Conservation (phyloP, 148 eudicot genomes). For the Fallopia convolvulus region DNA sequence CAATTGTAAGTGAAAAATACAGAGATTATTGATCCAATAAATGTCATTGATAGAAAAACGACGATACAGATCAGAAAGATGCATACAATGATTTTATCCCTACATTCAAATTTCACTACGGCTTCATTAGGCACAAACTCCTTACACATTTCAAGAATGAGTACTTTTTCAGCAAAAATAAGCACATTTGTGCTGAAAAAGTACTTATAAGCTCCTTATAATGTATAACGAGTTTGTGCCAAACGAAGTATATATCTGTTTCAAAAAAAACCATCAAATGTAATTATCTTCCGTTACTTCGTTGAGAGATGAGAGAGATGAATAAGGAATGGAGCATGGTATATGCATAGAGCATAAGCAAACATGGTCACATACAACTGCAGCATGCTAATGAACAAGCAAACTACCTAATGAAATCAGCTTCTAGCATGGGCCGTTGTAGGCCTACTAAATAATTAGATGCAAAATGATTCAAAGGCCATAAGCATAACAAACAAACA, state of each 20-base stretch:
- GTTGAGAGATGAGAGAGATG: neutral
- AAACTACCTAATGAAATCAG: neutral
- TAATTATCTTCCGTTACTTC: neutral
- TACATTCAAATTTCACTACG: neutral
- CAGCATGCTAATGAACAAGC: neutral
- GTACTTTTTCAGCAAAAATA: neutral
- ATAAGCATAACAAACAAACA: neutral
- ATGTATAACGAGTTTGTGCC: neutral
- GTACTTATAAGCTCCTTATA: neutral
- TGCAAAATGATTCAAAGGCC: constrained; percentile 3
- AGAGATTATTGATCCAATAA: neutral
- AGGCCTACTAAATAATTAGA: neutral
- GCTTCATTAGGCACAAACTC: neutral
- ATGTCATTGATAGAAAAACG: neutral
- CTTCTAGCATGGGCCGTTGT: neutral
- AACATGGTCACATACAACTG: neutral
- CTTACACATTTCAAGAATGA: neutral
- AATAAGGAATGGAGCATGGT: neutral
- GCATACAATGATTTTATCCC: neutral
- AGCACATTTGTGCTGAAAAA: neutral
- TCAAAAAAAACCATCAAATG: neutral
- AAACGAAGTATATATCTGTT: neutral
- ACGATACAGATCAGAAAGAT: neutral
- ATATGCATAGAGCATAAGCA: neutral
- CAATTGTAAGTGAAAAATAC: neutral